A percentile compares a stretch with the other conserved stretches of the same genome.
These are phyloP conservation scores for Celoporthe dispersa DNA, from an alignment of 2,329 filamentous ascomycete species.

Conservation along the genomic window DNA sequence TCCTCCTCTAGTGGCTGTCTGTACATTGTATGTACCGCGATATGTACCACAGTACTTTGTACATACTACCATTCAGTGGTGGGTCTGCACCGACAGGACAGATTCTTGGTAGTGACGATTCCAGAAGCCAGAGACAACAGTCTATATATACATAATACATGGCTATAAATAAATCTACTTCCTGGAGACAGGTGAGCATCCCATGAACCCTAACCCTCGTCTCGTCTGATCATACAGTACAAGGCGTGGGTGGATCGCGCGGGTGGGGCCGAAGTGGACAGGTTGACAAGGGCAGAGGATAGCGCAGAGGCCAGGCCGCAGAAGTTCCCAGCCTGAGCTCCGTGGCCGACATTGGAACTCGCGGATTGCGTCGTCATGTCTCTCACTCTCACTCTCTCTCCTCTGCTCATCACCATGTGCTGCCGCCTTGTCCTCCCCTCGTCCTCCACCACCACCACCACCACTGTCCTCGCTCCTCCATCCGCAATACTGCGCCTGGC, in stretches of 20 bases:
- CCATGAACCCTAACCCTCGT: slow-evolving; percentile 2
- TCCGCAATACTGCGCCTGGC: not conserved
- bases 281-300: not conserved
- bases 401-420: not conserved
- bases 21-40: no score
- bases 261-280: slow-evolving; percentile 18
- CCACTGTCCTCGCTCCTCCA: not conserved
- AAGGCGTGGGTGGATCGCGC: not conserved
- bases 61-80: no score
- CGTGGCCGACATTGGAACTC: slow-evolving; percentile 12
- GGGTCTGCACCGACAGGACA: no score
- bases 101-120: no score
- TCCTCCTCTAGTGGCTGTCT: no score
- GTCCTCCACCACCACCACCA: not conserved
- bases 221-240: not conserved
- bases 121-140: no score
- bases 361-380: slow-evolving; percentile 3
- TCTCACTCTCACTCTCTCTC: not conserved
- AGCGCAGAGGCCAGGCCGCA: not conserved
- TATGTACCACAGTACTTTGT: no score
- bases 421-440: not conserved
- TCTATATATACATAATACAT: no score
- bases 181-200: not conserved
- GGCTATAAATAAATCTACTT: not conserved
- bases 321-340: not conserved